phyloP scores from a whole-genome alignment of 345 rosid genomes.

The Salix purpurea region DNA sequence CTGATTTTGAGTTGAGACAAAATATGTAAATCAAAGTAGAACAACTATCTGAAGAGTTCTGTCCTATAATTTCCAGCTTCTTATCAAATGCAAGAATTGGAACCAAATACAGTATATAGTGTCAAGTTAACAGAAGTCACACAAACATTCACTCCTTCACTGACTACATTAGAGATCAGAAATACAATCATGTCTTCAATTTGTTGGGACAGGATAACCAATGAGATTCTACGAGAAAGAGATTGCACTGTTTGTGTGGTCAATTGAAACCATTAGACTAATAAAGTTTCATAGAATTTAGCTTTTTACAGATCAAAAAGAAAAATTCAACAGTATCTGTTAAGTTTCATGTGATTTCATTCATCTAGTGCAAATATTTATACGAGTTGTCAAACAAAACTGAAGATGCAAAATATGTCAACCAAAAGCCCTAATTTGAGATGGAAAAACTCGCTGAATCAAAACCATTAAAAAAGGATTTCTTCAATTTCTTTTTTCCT shows the following conservation, averaged over 20 bases:
- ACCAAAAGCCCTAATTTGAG: no score
- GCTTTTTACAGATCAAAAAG: neutral
- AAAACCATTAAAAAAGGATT: no score
- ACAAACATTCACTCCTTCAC: neutral
- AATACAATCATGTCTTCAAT: neutral
- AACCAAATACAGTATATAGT: neutral
- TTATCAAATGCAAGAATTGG: neutral
- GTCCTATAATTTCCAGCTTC: neutral
- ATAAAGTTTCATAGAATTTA: neutral
- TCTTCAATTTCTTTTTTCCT: no score
- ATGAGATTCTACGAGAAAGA: neutral
- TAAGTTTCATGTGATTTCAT: neutral
- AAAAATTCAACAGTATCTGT: no score
- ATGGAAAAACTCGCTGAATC: no score
- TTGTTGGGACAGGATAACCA: neutral
- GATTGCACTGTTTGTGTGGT: neutral
- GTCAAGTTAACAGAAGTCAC: neutral
- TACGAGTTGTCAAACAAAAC: no score
- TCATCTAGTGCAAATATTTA: no score
- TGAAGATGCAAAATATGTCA: no score
- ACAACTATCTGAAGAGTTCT: neutral
- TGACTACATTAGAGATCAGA: neutral
- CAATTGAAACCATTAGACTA: no score
- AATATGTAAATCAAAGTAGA: neutral
- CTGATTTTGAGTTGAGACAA: neutral